phyloP scores from a whole-genome alignment of 192 early-diverging fungal genomes.

The Geranomyces variabilis region DNA sequence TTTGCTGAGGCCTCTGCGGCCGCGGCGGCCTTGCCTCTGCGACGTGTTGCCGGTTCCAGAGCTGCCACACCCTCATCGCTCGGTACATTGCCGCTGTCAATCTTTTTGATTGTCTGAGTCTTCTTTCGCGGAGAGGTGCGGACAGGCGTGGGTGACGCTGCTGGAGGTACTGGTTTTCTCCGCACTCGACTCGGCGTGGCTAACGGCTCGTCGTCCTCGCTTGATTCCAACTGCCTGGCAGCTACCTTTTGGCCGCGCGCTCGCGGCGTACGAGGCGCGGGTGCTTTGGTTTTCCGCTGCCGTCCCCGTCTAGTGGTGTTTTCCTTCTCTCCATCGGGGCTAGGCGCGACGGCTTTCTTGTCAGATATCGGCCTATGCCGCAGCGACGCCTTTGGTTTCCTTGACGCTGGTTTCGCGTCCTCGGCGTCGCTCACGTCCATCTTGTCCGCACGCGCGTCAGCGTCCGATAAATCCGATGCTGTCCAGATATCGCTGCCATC shows the following conservation, averaged over 20 bases:
- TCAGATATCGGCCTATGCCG: too few relatives aligned
- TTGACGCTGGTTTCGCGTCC: not conserved
- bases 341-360: not conserved
- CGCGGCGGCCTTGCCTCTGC: not conserved
- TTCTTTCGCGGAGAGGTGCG: not conserved
- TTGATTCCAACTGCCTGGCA: not conserved
- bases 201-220: conserved; percentile 4
- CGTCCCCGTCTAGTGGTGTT: not conserved
- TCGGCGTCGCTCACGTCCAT: not conserved
- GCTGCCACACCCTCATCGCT: not conserved
- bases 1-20: not conserved
- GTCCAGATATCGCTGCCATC: too few relatives aligned
- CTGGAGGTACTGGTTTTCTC: not conserved
- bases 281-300: not conserved
- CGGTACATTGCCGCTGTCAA: conserved; percentile 1
- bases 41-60: not conserved
- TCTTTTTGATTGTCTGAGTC: not conserved
- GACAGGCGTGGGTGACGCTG: not conserved
- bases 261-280: not conserved
- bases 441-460: not conserved
- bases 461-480: not conserved
- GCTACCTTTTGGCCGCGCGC: not conserved
- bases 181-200: not conserved
- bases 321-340: not conserved
- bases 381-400: not conserved